These are phyloP conservation scores for Yarrowia sp. DNA, from an alignment of 805 yeast genomes.

Conservation along the genomic window DNA sequence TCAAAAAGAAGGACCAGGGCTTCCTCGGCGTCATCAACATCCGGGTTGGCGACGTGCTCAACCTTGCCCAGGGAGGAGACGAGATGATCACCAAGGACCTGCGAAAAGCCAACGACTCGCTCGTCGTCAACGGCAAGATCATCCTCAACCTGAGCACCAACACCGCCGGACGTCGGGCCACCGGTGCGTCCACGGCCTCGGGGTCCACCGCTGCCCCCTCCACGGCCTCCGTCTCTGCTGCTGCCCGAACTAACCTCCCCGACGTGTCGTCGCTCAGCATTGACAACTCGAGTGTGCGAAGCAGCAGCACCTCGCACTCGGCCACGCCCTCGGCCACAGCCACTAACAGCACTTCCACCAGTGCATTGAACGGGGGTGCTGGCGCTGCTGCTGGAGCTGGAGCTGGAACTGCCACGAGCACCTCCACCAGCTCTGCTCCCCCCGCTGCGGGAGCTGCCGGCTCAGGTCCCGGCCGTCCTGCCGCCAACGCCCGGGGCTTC, in stretches of 20 bases:
- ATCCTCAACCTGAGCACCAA: slow-evolving; percentile 59
- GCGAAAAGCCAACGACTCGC: slow-evolving; percentile 87
- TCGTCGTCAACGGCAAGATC: slow-evolving; percentile 92
- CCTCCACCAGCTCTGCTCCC: neutral
- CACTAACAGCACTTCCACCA: slow-evolving; percentile 47
- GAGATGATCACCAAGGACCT: slow-evolving; percentile 93
- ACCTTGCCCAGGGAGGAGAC: slow-evolving; percentile 53
- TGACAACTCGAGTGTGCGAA: slow-evolving; percentile 44
- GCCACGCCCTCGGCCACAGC: slow-evolving; percentile 32
- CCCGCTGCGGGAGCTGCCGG: no score
- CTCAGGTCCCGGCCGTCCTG: slow-evolving; percentile 40
- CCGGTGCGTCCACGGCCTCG: slow-evolving; percentile 32
- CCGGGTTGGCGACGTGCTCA: slow-evolving; percentile 86
- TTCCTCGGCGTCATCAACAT: slow-evolving; percentile 95
- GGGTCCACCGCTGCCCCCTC: slow-evolving; percentile 44
- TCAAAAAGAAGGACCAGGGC: slow-evolving; percentile 98
- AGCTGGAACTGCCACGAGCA: neutral
- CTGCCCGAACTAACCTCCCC: slow-evolving; percentile 36
- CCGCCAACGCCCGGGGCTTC: slow-evolving; percentile 56
- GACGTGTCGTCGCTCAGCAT: slow-evolving; percentile 38
- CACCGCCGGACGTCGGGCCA: slow-evolving; percentile 45
- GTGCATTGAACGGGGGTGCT: slow-evolving; percentile 42
- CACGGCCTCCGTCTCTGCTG: slow-evolving; percentile 39
- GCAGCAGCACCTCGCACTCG: slow-evolving; percentile 43
- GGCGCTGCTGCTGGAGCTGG: no score